Evolutionary conservation across 331 rosid species (phyloP), one percentile per base, ranked within the genome.

Genomic region (Erythrophleum ivorense): DNA sequence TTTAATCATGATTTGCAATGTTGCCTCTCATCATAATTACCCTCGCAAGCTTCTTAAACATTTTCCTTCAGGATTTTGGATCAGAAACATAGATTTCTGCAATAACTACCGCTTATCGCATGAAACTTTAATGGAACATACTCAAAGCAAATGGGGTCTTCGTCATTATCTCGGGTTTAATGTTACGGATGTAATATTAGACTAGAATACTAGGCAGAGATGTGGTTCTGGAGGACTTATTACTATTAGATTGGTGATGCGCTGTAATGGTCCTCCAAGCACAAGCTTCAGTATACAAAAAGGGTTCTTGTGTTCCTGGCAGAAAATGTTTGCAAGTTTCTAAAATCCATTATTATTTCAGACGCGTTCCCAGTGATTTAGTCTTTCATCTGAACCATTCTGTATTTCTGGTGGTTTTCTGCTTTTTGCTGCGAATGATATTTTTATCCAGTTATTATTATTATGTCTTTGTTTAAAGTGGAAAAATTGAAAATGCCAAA

Each of bases 281-380:
- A 38, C 52, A 68, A 41, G 53, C 48, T 66, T 53, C 50, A 21
- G 53, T 77, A 43, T 29, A 14, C 18, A 70, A 24, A 24, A 18
- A 24, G 43, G 9, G 5, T 14, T 63, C 58, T 52, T 83, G 31
- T 19, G 53, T 68, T 79, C 54, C 49, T 18, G 21, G 50, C 52
- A 49, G 78, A 52, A 62, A 21, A 77, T 41, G 19, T n/a, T 4
- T 9, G 6, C 33, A 70, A 33, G 64, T 75, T 49, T 65, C 71
- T 31, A 49, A 70, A 79, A 46, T 79, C 24, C 82, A 57, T 49
- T 57, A 57, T 49, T 55, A 7, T 79, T 67, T 71, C 40, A 6
- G 24, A 54, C 48, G 34, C 53, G 19, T 46, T 72, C 38, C 60
- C 18, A 4, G 34, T 40, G 74, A 40, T 81, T 75, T 40, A 34